Evolutionary conservation across 73 alveolate genomes (phyloP), one percentile per base, ranked within the genome.

Genomic region (Paramecium biaurelia): DNA sequence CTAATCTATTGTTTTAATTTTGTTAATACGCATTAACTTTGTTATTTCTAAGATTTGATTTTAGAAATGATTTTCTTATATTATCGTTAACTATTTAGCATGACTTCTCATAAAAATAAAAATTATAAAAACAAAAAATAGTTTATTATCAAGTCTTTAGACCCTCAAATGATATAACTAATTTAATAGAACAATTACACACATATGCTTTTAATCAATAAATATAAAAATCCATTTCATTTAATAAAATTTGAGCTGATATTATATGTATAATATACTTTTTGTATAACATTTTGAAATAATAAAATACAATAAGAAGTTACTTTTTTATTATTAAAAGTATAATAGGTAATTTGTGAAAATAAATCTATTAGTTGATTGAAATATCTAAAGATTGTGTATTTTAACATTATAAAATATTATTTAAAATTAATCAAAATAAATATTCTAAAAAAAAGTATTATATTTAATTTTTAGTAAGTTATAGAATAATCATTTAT

Each of bases 41-140:
- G 41, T 63, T 26, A 63, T 63, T 24, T 63, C 84, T 14, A 63
- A 11, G 20, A 63, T 26, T 63, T 63, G 12, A 12, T 26, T 63
- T 63, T 63, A 32, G 84, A 63, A 63, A 63, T 63, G 84, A 63
- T 63, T 63, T 32, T 63, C 84, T 32, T 63, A 63, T 26, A 63
- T 63, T 15, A 63, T 32, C 45, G 84, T 63, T 32, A 63, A 63
- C 45, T 63, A 32, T 63, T 63, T 63, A 26, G 84, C 21, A 63
- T 63, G 84, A 63, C 84, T 63, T 32, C 84, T 63, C 84, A 63
- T 63, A 30, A 63, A n/a, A 26, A 63, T 53, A 53, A 53, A 53
- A 53, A 53, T 53, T 53, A 53, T 53, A 53, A 1, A 53, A 53
- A 18, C 68, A 53, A 53, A 53, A 12, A 53, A 53, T 53, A 53